Evolutionary conservation across 257 asterid genomes (phyloP), one percentile per base, ranked within the genome.

Genomic region (Penstemon eatonii): DNA sequence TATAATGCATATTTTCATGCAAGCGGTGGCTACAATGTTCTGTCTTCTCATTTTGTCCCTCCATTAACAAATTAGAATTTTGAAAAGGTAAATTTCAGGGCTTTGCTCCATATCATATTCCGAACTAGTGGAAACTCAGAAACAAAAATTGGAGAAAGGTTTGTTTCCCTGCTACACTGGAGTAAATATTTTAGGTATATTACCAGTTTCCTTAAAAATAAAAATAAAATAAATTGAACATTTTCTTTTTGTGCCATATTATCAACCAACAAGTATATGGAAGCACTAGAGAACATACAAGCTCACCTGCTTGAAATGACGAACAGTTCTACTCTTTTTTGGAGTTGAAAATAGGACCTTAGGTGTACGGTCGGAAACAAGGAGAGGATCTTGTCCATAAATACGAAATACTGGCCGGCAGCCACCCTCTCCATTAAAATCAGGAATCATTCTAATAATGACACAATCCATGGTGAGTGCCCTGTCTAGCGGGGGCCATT

Each of bases 401-500:
- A 92, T 73, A 72, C 96, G 96, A 87, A 92, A 87, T 58, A 87
- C 75, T 62, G 98, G 98, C 66, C 96, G 77, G 80, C 88, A 92
- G 40, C 96, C 96, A 67, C 98, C 96, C 52, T 73, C 79, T 13
- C 95, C 91, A 44, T 92, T 92, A 75, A 89, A 85, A 79, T 89
- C 65, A 71, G 98, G 98, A 71, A 92, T 78, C 86, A 81, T 80
- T 84, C 98, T 86, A 76, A 92, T 82, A 63, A 92, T 89, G 76
- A 92, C 75, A 72, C 98, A 92, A 72, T 92, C 98, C 86, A 89
- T 57, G 66, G 85, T 79, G 76, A 92, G 95, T 60, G 92, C 92
- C 79, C 98, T 77, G 77, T 92, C 96, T 61, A 79, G 72, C 49
- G 98, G 98, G 70, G 98, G 98, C 98, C 98, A 92, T 79, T 83